A percentile compares a stretch with the other conserved stretches of the same genome.
These are phyloP conservation scores for Linnemannia schmuckeri DNA, from an alignment of 192 early-diverging fungal genomes.

Conservation along the genomic window DNA sequence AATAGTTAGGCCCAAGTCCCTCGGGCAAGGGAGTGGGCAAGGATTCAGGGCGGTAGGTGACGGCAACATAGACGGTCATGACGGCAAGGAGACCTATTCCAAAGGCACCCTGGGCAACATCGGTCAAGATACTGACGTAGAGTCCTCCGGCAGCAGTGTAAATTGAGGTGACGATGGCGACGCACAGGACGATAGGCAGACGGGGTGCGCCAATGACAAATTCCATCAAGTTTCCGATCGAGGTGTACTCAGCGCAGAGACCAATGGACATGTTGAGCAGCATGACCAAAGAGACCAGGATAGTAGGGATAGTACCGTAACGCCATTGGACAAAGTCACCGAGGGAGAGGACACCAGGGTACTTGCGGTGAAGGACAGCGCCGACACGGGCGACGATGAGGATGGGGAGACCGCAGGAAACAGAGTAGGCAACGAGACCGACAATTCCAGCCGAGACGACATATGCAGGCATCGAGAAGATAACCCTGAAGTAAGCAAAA, in stretches of 20 bases:
- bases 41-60: constrained; percentile 64
- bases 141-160: constrained; percentile 80
- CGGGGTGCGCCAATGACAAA: constrained; percentile 68
- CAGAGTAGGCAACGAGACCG: constrained; percentile 74
- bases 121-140: constrained; percentile 75
- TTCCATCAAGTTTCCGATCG: constrained; percentile 69
- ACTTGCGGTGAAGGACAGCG: constrained; percentile 66
- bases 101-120: constrained; percentile 71
- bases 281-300: constrained; percentile 70
- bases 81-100: constrained; percentile 67
- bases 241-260: constrained; percentile 76
- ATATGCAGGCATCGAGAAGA: constrained; percentile 76
- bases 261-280: constrained; percentile 73
- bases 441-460: constrained; percentile 75
- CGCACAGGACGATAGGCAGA: constrained; percentile 67
- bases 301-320: constrained; percentile 70
- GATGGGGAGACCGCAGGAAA: constrained; percentile 73
- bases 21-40: constrained; percentile 62
- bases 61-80: constrained; percentile 65
- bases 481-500: constrained; percentile 57
- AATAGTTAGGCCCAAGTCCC: constrained; percentile 71
- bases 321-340: constrained; percentile 75
- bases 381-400: constrained; percentile 72
- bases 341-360: constrained; percentile 74
- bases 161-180: constrained; percentile 74